Base-by-base conservation (phyloP, 2,329 filamentous ascomycete species). In the Talaromyces sp. region DNA sequence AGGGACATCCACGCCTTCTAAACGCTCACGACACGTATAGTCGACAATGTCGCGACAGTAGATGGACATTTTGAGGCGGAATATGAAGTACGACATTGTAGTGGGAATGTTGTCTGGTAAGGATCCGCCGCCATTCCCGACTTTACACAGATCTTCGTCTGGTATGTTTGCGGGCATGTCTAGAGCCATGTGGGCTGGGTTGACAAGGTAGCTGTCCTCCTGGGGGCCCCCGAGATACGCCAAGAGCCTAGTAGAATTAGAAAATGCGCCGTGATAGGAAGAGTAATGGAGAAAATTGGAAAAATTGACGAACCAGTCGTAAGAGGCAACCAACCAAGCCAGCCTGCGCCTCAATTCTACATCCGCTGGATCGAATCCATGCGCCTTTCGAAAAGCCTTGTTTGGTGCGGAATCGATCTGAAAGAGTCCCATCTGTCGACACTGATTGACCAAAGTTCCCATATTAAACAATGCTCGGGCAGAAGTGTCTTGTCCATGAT, bases 31-130 rank as follows among this genome's bases (percentile, higher is more conserved):
- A 5, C 72, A 69, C 2, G 67, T 71, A 12, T 69, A 65, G 56
- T 82, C 80, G 2, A 77, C 70, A 1, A 81, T 73, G 7, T 73
- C 69, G 2, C 79, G 75, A 50, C 76, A 79, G 3, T 77, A 66
- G 37, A 74, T 70, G 14, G 75, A 75, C 9, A 82, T 67, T 31
- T 73, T 74, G n/a, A 80, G 69, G 0, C 80, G 75, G 37, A 77
- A 71, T 5, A 81, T 67, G 25, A 75, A 77, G 62, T 80, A 82
- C 6, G 78, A 77, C 76, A 80, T 81, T 12, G 70, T 68, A 0
- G 80, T 81, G 8, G 79, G 77, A 14, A 74, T 70, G 2, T 71
- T 69, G 0, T 72, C 58, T 1, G 78, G 73, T 18, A 66, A 63
- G 5, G 70, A 66, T 18, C 18, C 16, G 5, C 69, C 67, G 2